These are phyloP conservation scores for Actinidia arguta DNA, from an alignment of 179 eudicot species.

Conservation along the genomic window DNA sequence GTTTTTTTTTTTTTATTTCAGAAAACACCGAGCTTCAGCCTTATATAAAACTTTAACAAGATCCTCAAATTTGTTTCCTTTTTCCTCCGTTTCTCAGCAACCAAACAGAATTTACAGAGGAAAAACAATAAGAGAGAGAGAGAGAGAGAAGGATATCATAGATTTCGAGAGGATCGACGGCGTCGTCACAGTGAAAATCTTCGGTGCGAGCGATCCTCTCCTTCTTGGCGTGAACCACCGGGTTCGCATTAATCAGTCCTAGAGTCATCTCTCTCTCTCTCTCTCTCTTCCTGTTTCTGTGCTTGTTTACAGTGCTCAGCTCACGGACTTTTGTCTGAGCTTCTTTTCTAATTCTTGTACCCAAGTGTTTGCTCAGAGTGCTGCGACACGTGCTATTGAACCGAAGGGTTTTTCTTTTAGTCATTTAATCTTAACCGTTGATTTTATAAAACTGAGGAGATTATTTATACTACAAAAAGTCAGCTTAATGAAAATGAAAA, in stretches of 20 bases:
- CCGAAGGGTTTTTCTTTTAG: too few species aligned
- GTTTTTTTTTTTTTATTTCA: not conserved
- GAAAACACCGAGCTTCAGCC: not conserved
- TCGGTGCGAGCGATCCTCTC: conserved; percentile 66
- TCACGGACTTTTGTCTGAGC: not conserved
- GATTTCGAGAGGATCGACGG: conserved; percentile 86
- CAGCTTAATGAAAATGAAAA: too few species aligned
- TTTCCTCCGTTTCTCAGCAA: conserved; percentile 13
- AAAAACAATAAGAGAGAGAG: not conserved
- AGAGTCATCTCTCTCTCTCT: conserved; percentile 59
- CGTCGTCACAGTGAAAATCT: conserved; percentile 39
- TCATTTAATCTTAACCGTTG: too few species aligned
- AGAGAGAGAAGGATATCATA: conserved; percentile 77
- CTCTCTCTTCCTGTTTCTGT: not conserved
- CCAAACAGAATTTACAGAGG: not conserved
- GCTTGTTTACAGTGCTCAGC: not conserved
- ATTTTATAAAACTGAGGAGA: too few species aligned
- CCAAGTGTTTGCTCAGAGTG: too few species aligned
- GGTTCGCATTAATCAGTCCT: conserved; percentile 83
- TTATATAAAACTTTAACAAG: too few species aligned
- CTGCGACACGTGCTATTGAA: too few species aligned
- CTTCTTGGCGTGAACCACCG: conserved; percentile 81
- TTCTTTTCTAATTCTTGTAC: too few species aligned
- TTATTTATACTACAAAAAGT: too few species aligned
- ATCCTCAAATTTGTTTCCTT: not conserved